A percentile compares a stretch with the other conserved stretches of the same genome.
These are phyloP conservation scores for Aspergillus sclerotioniger DNA, from an alignment of 495 filamentous ascomycete species.

Conservation along the genomic window DNA sequence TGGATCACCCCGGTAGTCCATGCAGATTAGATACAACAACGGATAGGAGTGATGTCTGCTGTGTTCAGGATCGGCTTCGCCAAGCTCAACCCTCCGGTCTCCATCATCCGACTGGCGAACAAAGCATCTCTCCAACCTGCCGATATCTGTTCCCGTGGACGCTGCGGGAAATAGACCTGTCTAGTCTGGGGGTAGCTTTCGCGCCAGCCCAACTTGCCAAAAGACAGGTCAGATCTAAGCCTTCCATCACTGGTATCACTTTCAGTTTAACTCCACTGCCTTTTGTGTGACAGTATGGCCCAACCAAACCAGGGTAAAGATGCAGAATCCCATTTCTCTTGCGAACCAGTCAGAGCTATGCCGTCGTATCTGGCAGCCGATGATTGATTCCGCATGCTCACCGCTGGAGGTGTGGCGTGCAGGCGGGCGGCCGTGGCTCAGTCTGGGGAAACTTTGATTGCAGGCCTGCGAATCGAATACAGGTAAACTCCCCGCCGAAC, in stretches of 20 bases:
- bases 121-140: neutral
- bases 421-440: constrained; percentile 11
- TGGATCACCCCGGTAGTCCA: neutral
- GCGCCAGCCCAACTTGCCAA: neutral
- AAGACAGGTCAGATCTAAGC: constrained; percentile 1
- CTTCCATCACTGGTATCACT: neutral
- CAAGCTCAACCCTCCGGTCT: neutral
- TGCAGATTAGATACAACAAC: neutral
- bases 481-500: constrained; percentile 12
- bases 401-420: constrained; percentile 8
- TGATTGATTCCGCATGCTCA: neutral
- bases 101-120: neutral
- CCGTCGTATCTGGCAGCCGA: neutral
- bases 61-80: neutral
- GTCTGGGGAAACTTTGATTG: constrained; percentile 16
- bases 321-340: neutral
- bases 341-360: neutral
- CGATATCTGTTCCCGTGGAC: neutral
- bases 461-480: constrained; percentile 8
- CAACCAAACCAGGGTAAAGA: too few relatives aligned
- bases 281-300: neutral
- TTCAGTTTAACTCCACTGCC: neutral
- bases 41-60: neutral
- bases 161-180: neutral
- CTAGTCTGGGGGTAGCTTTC: neutral